Percentiles rank a stretch among this genome's conserved stretches.
These are phyloP conservation scores for Pterocarpus santalinus DNA, from an alignment of 306 rosid genomes.

Conservation along the genomic window DNA sequence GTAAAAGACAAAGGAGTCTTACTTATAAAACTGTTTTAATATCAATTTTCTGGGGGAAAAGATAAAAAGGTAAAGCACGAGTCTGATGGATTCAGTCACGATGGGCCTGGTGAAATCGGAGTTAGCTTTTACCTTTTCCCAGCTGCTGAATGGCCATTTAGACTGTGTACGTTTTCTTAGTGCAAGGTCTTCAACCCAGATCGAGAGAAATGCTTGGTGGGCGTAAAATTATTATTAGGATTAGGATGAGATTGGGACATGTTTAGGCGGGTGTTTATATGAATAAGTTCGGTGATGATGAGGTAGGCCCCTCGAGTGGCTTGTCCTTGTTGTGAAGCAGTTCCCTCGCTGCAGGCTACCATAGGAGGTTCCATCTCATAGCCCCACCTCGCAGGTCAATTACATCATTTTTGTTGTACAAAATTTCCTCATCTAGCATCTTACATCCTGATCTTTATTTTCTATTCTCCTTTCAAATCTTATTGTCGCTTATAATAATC, in stretches of 20 bases:
- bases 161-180: neutral
- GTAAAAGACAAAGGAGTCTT: conserved; percentile 2
- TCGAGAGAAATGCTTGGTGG: neutral
- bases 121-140: neutral
- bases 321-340: conserved; percentile 55
- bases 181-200: conserved; percentile 21
- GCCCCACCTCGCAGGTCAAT: conserved; percentile 56
- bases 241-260: conserved; percentile 6
- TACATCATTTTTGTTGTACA: conserved; percentile 44
- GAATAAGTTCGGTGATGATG: conserved; percentile 30
- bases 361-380: conserved; percentile 43
- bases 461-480: conserved; percentile 38
- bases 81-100: conserved; percentile 15
- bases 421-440: conserved; percentile 39
- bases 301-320: conserved; percentile 49
- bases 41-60: conserved; percentile 2
- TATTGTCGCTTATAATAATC: conserved; percentile 57
- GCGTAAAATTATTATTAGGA: neutral
- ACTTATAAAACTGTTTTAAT: neutral
- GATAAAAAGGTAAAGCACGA: neutral
- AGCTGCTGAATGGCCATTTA: conserved; percentile 23
- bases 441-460: conserved; percentile 20
- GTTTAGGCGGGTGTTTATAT: conserved; percentile 27
- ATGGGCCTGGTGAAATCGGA: neutral
- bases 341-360: conserved; percentile 45